A percentile compares a stretch with the other conserved stretches of the same genome.
phyloP scores from a whole-genome alignment of 2,329 filamentous ascomycete species.

The Exophiala sp. region DNA sequence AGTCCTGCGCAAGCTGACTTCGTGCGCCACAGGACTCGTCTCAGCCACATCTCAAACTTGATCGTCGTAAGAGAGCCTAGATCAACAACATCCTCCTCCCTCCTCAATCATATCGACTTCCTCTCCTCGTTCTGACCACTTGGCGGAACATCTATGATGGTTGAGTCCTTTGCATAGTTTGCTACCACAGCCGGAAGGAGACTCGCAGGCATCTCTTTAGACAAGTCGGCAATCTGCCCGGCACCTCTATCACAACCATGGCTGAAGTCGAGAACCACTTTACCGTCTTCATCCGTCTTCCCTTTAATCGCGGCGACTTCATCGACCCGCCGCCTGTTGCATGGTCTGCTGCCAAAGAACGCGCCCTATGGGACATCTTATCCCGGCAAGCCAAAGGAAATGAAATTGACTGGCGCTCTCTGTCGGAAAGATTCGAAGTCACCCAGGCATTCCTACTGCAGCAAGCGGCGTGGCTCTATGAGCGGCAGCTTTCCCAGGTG shows the following conservation, averaged over 20 bases:
- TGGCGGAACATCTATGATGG: too few relatives aligned
- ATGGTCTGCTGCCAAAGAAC: conserved; percentile 84
- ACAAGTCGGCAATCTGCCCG: too few relatives aligned
- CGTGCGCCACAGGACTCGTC: too few relatives aligned
- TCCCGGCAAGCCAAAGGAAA: conserved; percentile 66
- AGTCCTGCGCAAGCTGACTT: too few relatives aligned
- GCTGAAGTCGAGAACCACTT: conserved; percentile 34
- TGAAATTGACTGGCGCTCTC: conserved; percentile 72
- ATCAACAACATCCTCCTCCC: too few relatives aligned
- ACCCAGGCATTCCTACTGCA: conserved; percentile 83
- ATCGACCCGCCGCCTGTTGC: conserved; percentile 82
- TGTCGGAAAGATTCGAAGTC: conserved; percentile 70
- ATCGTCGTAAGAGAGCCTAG: too few relatives aligned
- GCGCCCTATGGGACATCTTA: conserved; percentile 81
- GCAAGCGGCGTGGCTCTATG: conserved; percentile 89
- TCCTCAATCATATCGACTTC: too few relatives aligned
- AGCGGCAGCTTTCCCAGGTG: conserved; percentile 82
- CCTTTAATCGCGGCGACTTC: conserved; percentile 80
- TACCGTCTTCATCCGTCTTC: conserved; percentile 83
- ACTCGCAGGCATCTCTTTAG: too few relatives aligned
- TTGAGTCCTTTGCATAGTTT: too few relatives aligned
- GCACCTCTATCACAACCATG: conserved; percentile 10
- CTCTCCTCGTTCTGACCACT: too few relatives aligned
- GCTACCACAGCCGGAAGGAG: too few relatives aligned
- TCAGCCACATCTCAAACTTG: too few relatives aligned